Evolutionary conservation across 139 green algal genomes (phyloP).

Genomic region (Haematococcus lacustris): DNA sequence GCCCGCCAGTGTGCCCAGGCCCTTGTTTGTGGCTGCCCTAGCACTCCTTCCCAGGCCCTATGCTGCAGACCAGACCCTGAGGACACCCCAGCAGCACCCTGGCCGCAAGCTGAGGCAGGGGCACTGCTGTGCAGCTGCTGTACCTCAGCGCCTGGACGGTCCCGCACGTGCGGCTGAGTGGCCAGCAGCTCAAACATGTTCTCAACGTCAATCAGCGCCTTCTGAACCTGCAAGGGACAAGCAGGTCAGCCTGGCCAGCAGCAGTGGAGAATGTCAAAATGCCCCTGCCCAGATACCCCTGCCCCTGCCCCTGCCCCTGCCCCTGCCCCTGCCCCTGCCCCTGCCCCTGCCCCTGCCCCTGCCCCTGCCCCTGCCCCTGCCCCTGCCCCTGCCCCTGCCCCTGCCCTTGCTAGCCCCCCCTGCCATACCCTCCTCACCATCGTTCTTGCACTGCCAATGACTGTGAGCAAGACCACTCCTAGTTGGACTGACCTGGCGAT

Average conservation of each 20-base stretch:
- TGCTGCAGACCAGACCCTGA: background rate
- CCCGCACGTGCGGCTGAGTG: conserved; percentile 36
- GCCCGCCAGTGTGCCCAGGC: background rate
- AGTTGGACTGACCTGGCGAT: conserved; percentile 37
- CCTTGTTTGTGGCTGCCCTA: background rate
- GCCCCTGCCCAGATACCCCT: no score
- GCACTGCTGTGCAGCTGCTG: background rate
- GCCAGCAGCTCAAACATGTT: conserved; percentile 80
- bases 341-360: no score
- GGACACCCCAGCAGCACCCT: background rate
- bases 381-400: no score
- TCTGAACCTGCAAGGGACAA: conserved; percentile 34
- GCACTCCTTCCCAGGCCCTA: background rate
- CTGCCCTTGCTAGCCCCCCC: no score
- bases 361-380: no score
- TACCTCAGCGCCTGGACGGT: background rate
- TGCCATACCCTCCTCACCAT: no score
- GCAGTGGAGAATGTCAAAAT: no score
- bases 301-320: no score
- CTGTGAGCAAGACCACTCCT: no score
- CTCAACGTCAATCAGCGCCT: conserved; percentile 78
- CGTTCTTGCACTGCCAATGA: no score
- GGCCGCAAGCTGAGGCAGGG: conserved; percentile 23
- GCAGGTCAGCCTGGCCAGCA: no score
- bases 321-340: no score